Evolutionary conservation across 495 filamentous ascomycete species (phyloP), one percentile per base, ranked within the genome.

Genomic region (Mytilinidion resinicola): DNA sequence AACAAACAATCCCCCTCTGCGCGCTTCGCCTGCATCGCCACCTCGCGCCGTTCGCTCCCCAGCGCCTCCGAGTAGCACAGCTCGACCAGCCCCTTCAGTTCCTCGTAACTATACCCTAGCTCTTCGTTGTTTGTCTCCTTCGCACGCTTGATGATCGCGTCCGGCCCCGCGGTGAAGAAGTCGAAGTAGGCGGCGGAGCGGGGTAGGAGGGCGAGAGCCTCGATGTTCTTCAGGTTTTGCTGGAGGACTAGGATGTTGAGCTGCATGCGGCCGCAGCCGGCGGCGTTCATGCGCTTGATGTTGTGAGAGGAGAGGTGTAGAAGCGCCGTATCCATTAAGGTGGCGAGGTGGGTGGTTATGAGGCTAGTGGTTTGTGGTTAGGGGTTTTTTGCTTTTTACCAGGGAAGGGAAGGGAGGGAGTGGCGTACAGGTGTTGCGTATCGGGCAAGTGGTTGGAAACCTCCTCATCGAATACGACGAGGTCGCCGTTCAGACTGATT

Each of bases 181-280:
- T 87, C 82, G 59, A 86, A 93, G 73, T 88, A 97, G 42, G 81
- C 81, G 9, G 83, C 82, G 9, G 88, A 87, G 42, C 86, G 77
- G 0, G 78, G 78, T 37, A 97, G 79, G 36, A 82, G 79, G 4
- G 56, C 63, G 15, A 9, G 57, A 47, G 70, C 74, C 68, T 89
- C 90, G 57, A 98, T 86, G 53, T 93, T 93, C 72, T 91, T 95
- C 52, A 98, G 79, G 62, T 96, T 96, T 64, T 97, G 95, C 67
- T 96, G 91, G 33, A 98, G 74, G 47, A 98, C 93, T 9, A 95
- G 77, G 46, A 97, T 89, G 67, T 97, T 95, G 33, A 96, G 80
- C 64, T 89, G 85, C 77, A 97, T 87, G 7, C 90, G 80, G 19
- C 82, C 79, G 60, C 85, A 88, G 14, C 95, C 93, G 55, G 85